Evolutionary conservation across 768 basidiomycete genomes (phyloP), one percentile per base, ranked within the genome.

Genomic region (Psilocybe azurescens): DNA sequence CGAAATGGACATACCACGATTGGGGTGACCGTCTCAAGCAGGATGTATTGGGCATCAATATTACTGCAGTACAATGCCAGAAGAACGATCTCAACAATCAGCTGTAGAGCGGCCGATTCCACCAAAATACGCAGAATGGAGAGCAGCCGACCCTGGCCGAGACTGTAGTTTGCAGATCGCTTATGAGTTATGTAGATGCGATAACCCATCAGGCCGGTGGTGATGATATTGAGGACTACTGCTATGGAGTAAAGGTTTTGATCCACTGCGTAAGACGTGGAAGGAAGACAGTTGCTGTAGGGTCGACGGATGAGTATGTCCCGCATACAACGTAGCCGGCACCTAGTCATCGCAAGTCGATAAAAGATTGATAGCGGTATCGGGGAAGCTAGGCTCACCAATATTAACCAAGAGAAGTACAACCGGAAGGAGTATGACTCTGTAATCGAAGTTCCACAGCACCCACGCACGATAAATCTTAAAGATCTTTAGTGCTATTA

Each of bases 381-480:
- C 24, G 28, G 16, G 2, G 32, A 24, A 53, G 30, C 3, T 29
- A n/a, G 5, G 20, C 33, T 5, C 16, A 53, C 58, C 58, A 9
- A 59, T 29, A 18, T 59, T 59, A 28, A 59, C 38, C 9, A 49
- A n/a, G 7, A 59, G 58, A 3, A 59, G 50, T 4, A 52, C 20
- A 1, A 29, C 29, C 7, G 58, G 58, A 1, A 51, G 20, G 4
- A 50, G 4, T 6, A 59, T 50, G 36, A 59, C 20, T n/a, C 20
- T 24, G 18, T 41, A 59, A 36, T 59, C 38, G 18, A 33, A 50
- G 24, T 28, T 52, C 58, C 58, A 59, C 36, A 59, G 20, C 4
- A 59, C 58, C 58, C 58, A 59, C 20, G 48, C 20, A 13, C 58
- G 16, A 30, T 59, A 59, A 28, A 59, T 59, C 58, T 59, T 36